Conservation (phyloP, 257 asterid species). For the Apocynum venetum region DNA sequence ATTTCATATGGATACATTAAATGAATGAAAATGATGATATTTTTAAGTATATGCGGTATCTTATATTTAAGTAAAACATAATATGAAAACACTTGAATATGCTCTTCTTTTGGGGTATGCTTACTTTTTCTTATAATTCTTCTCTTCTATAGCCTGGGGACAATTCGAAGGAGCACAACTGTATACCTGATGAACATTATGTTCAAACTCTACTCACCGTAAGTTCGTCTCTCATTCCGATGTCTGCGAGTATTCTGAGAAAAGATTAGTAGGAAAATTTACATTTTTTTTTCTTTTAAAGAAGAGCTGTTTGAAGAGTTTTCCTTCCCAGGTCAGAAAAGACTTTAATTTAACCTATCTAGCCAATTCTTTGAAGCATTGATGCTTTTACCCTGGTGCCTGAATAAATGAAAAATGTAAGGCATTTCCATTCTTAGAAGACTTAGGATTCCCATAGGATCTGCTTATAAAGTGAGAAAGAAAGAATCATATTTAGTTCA, state of each 20-base stretch:
- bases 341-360: neutral
- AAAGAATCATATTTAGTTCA: neutral
- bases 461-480: neutral
- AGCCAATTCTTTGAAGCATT: neutral
- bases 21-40: neutral
- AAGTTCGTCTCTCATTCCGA: constrained; percentile 28
- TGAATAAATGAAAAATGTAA: neutral
- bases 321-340: neutral
- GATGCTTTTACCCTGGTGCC: neutral
- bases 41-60: neutral
- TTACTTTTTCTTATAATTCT: constrained; percentile 11
- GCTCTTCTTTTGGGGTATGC: neutral
- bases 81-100: neutral
- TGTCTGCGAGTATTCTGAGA: neutral
- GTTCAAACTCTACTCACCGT: constrained; percentile 91
- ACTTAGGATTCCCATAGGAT: neutral
- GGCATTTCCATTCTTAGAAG: no score
- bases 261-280: neutral
- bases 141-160: constrained; percentile 66
- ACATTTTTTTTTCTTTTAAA: neutral
- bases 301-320: neutral
- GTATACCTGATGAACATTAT: constrained; percentile 98
- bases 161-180: constrained; percentile 75
- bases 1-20: neutral
- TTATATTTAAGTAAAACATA: neutral